Evolutionary conservation across 2,329 filamentous ascomycete genomes (phyloP).

Genomic region (Stromatinia cepivora): DNA sequence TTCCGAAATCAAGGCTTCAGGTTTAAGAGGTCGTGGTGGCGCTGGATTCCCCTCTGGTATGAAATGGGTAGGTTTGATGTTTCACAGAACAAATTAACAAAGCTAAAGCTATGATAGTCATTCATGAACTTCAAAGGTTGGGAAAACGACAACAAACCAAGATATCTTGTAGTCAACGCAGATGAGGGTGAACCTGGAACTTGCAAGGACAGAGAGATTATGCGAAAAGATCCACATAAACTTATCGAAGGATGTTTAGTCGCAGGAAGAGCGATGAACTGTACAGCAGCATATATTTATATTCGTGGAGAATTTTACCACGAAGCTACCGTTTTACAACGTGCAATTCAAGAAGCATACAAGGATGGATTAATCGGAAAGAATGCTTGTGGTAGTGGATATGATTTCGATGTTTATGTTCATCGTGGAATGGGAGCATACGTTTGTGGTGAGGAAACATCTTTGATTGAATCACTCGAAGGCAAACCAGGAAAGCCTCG

Average conservation of each 20-base stretch:
- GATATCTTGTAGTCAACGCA: slow-evolving; percentile 96
- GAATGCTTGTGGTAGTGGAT: slow-evolving; percentile 95
- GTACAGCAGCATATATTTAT: slow-evolving; percentile 97
- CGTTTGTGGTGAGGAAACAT: slow-evolving; percentile 97
- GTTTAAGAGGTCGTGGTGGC: slow-evolving; percentile 91
- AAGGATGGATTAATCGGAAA: slow-evolving; percentile 92
- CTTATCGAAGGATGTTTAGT: slow-evolving; percentile 96
- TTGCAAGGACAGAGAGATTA: slow-evolving; percentile 99
- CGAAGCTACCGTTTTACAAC: slow-evolving; percentile 89
- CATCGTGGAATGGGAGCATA: slow-evolving; percentile 98
- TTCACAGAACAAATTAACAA: slow-evolving; percentile 25
- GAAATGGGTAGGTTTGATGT: slow-evolving; percentile 79
- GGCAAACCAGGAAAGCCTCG: slow-evolving; percentile 98
- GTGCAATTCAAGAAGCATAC: slow-evolving; percentile 97
- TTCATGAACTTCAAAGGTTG: slow-evolving; percentile 99
- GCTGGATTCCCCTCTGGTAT: slow-evolving; percentile 96
- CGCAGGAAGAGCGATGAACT: slow-evolving; percentile 97
- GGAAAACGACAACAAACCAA: slow-evolving; percentile 95
- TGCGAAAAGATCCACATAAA: slow-evolving; percentile 99
- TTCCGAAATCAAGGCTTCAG: slow-evolving; percentile 93
- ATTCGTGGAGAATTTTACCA: slow-evolving; percentile 98
- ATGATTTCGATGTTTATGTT: slow-evolving; percentile 96
- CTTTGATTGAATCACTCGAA: slow-evolving; percentile 95
- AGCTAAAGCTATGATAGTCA: slow-evolving; percentile 57
- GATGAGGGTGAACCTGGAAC: slow-evolving; percentile 98